Evolutionary conservation across 345 rosid species (phyloP).

Genomic region (Gossypium thurberi): DNA sequence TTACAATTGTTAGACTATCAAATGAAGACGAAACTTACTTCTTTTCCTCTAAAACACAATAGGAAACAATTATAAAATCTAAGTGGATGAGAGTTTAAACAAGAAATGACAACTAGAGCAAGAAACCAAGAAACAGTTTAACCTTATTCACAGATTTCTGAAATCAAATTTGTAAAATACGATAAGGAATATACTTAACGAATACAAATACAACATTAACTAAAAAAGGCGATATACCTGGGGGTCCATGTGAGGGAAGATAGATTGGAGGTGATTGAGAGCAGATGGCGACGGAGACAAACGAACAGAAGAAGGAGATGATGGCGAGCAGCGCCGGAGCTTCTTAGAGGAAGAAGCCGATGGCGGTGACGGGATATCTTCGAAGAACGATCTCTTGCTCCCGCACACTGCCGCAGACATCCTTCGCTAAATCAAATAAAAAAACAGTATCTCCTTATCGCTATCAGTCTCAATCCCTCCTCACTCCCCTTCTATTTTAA

Average conservation of each 20-base stretch:
- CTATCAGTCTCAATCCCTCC: background rate
- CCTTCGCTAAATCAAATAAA: constrained; percentile 7
- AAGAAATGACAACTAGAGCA: no score
- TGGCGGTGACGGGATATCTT: constrained; percentile 61
- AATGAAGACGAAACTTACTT: no score
- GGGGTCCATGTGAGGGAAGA: constrained; percentile 20
- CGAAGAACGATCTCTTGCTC: constrained; percentile 62
- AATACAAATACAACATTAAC: background rate
- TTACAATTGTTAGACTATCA: no score
- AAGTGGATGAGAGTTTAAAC: no score
- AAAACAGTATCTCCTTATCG: background rate
- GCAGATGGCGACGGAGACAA: constrained; percentile 26
- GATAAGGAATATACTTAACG: background rate
- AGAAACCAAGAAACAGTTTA: no score
- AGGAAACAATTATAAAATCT: no score
- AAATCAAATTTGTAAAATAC: background rate
- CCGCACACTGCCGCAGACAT: constrained; percentile 85
- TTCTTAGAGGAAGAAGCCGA: constrained; percentile 38
- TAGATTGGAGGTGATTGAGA: constrained; percentile 40
- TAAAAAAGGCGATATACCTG: background rate
- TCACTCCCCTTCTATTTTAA: background rate
- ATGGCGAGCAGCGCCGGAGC: constrained; percentile 44
- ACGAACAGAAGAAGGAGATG: constrained; percentile 33
- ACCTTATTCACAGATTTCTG: no score
- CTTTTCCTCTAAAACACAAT: no score